Evolutionary conservation across 2,329 filamentous ascomycete genomes (phyloP).

Genomic region (Arthroderma sp.): DNA sequence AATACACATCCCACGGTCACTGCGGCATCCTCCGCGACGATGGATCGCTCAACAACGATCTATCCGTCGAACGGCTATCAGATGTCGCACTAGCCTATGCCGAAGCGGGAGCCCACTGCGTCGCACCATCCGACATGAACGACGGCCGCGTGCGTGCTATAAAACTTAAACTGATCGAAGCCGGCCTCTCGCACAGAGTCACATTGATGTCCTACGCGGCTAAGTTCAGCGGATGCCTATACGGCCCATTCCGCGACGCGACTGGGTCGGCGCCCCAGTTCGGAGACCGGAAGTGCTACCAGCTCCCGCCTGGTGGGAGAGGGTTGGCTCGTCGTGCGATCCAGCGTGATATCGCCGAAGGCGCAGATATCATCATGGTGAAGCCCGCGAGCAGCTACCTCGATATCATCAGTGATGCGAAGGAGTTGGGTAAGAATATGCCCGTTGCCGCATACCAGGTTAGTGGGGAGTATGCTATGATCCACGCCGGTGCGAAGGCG

Average conservation of each 20-base stretch:
- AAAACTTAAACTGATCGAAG: constrained; percentile 93
- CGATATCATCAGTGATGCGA: constrained; percentile 95
- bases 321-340: constrained; percentile 88
- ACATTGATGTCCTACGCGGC: constrained; percentile 96
- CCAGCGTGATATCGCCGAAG: constrained; percentile 75
- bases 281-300: constrained; percentile 92
- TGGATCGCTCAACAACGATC: constrained; percentile 78
- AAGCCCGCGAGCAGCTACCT: constrained; percentile 93
- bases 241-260: constrained; percentile 93
- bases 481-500: constrained; percentile 86
- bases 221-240: constrained; percentile 93
- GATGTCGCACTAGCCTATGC: constrained; percentile 98
- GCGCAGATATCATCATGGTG: constrained; percentile 97
- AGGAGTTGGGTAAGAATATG: constrained; percentile 81
- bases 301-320: constrained; percentile 81
- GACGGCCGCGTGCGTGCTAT: constrained; percentile 94
- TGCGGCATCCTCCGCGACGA: constrained; percentile 93
- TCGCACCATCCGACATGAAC: constrained; percentile 97
- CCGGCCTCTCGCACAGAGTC: constrained; percentile 79
- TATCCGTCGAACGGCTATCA: constrained; percentile 86
- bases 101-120: constrained; percentile 88
- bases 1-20: constrained; percentile 96
- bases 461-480: constrained; percentile 94
- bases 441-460: constrained; percentile 95
- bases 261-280: constrained; percentile 84